Base-by-base conservation (phyloP, 371 early-diverging fungal species). In the Saksenaea oblongispora region DNA sequence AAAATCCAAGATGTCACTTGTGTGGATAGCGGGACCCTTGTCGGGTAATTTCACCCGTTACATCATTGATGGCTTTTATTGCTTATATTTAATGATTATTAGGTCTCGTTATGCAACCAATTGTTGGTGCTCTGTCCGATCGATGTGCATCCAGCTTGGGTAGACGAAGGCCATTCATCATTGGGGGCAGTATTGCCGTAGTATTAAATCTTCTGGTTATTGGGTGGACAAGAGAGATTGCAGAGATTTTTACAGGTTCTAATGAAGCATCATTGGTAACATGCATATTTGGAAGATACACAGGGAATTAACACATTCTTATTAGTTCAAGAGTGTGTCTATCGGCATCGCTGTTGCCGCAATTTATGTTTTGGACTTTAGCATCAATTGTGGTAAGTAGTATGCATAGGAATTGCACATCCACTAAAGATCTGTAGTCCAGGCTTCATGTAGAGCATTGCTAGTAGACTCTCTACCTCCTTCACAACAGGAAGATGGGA, bases 1-100 rank as follows among this genome's bases (percentile, higher is more conserved):
- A 18, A 91, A 93, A 66, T 85, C 95, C 3, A 71, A 87, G 53
- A 90, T 93, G 84, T 94, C 96, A 5, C 76, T 97, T 24, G 97
- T 97, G 10, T 98, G 98, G 98, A 85, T 98, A 61, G 96, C 96
- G 10, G 98, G 98, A 0, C 98, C 98, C 11, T 80, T 98, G n/a
- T 93, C 95, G 17, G 96, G 89, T 89, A 85, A 63, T 63, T 47
- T 22, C 37, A 41, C 9, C 39, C 10, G 27, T 56, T 5, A 22
- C 3, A 31, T 31, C 11, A 27, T 18, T 11, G 26, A 35, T 56
- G 13, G 13, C 22, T 34, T 14, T 14, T 27, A 3, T 27, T 53
- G 14, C 34, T 24, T 35, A 58, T 31, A 28, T 55, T 31, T 11
- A n/a, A 13, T 44, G 26, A 2, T 4, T n/a, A 27, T 7, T 28